Evolutionary conservation across 495 filamentous ascomycete genomes (phyloP), one percentile per base, ranked within the genome.

Genomic region (Trichoderma orchidacearum): DNA sequence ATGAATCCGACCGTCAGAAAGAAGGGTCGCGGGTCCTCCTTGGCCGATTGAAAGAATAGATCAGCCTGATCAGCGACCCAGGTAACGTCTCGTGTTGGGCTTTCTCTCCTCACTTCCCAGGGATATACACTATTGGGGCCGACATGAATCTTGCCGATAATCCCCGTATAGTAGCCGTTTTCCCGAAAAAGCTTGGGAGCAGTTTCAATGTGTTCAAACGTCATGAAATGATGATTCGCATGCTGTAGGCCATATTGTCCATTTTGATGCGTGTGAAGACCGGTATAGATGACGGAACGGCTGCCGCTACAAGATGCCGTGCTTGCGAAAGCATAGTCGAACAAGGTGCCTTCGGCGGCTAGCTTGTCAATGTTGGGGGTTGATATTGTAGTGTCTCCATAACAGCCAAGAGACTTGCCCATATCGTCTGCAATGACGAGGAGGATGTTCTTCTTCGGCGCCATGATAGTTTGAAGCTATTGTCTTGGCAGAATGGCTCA

Each of bases 111-210:
- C 15, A 75, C 56, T 6, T 72, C 60, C 73, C 73, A 77, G 0
- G 68, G 65, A 58, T 77, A 77, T 0, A 70, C 66, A 2, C 17
- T 27, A 1, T 60, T 52, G 0, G 73, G 68, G 1, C 74, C 74
- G 36, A 77, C 73, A 53, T 77, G 72, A 9, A 77, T 60, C 56
- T 77, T 77, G 2, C 72, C 72, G 32, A 75, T 67, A 5, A 77
- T 62, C 0, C 71, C 72, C 23, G 73, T 76, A 3, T 58, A 61
- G 53, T 74, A 75, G 5, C 71, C 73, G 1, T 60, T 58, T 0
- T 61, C 34, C 3, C 62, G 63, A 31, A 77, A 66, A 0, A 76
- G 60, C 2, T 57, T 60, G 9, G 74, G 73, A 2, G 62, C 63
- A 15, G 71, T 72, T 15, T 72, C 64, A 21, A 76, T 65, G 53